Percentiles rank a stretch among this genome's conserved stretches.
Conservation (phyloP, 2,329 filamentous ascomycete genomes). For the Xylaria sp. region DNA sequence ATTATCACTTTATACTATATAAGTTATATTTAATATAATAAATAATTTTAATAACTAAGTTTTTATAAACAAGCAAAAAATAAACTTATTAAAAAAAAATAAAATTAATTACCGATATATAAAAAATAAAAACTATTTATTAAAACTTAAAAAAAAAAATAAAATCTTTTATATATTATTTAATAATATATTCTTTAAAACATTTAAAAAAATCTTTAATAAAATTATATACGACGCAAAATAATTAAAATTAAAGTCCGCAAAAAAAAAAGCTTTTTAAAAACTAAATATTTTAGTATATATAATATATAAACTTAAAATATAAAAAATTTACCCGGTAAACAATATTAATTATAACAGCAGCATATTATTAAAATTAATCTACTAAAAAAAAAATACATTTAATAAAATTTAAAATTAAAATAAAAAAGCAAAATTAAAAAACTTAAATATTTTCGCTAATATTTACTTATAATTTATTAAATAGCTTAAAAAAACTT, state of each 20-base stretch:
- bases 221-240: background rate
- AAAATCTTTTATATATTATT: background rate
- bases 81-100: background rate
- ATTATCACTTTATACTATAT: background rate
- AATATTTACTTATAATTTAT: background rate
- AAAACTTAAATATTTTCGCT: background rate
- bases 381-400: background rate
- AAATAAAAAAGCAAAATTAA: background rate
- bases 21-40: background rate
- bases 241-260: background rate
- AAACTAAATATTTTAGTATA: background rate
- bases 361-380: background rate
- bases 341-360: background rate
- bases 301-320: background rate
- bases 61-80: background rate
- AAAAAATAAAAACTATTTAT: background rate
- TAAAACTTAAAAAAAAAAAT: background rate
- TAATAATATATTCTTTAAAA: slow-evolving; percentile 10
- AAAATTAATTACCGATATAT: background rate
- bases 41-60: background rate
- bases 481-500: background rate
- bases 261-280: background rate
- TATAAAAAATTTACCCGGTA: background rate
- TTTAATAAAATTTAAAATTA: background rate
- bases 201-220: background rate